These are phyloP conservation scores for Phytophthora cactorum DNA, from an alignment of 352 stramenopile species.

Conservation along the genomic window DNA sequence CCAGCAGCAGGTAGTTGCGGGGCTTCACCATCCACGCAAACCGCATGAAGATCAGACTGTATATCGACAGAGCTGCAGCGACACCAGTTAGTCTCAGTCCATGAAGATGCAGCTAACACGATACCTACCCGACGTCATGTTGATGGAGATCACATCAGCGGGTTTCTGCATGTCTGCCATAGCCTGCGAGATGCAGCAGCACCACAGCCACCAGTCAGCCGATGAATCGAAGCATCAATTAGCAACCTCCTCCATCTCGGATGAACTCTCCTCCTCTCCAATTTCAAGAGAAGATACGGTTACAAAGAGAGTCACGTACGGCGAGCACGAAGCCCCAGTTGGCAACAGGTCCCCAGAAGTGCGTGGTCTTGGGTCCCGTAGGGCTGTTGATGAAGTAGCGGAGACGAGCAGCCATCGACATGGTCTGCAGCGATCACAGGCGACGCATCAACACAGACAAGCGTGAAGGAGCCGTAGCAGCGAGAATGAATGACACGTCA, in stretches of 20 bases:
- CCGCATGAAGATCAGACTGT: slow-evolving; percentile 90
- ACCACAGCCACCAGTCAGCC: slow-evolving; percentile 7
- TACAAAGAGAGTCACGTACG: slow-evolving; percentile 40
- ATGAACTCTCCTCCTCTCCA: no score
- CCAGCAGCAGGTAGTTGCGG: slow-evolving; percentile 87
- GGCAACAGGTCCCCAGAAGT: slow-evolving; percentile 89
- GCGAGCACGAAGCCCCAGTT: slow-evolving; percentile 91
- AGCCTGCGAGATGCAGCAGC: slow-evolving; percentile 46
- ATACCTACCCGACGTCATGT: slow-evolving; percentile 81
- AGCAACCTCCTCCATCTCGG: neutral
- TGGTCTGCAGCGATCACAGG: slow-evolving; percentile 4
- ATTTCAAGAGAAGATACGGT: neutral
- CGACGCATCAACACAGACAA: neutral
- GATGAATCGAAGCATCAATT: neutral
- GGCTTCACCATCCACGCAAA: slow-evolving; percentile 91
- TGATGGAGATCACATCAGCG: slow-evolving; percentile 84
- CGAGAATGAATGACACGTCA: slow-evolving; percentile 18
- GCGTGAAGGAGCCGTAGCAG: neutral
- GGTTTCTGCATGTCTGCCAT: slow-evolving; percentile 87
- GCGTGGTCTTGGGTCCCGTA: slow-evolving; percentile 86
- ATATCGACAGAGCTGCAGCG: slow-evolving; percentile 71
- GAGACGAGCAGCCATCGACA: slow-evolving; percentile 50
- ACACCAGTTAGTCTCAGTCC: slow-evolving; percentile 11
- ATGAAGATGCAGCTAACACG: slow-evolving; percentile 3
- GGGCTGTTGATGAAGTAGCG: slow-evolving; percentile 81